Percentiles rank a stretch among this genome's conserved stretches.
Conservation (phyloP, 768 basidiomycete genomes). For the Boletus subcaerulescens region DNA sequence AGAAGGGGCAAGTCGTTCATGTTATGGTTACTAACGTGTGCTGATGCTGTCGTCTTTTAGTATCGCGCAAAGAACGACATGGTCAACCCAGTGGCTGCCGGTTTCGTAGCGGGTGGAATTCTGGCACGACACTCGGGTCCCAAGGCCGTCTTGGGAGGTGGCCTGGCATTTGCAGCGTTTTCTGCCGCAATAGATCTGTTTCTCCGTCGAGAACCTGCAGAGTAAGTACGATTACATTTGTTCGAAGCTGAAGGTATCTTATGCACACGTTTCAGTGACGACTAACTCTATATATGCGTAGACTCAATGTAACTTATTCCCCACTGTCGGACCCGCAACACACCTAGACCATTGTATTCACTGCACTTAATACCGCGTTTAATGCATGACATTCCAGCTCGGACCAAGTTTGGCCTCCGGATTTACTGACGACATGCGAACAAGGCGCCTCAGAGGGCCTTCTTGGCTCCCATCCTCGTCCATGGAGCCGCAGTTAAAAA, state of each 20-base stretch:
- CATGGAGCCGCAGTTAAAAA: too few species aligned
- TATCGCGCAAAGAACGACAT: conserved; percentile 97
- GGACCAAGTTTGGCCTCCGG: not conserved
- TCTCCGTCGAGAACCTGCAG: conserved; percentile 73
- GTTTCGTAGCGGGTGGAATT: conserved; percentile 85
- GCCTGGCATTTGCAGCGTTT: conserved; percentile 89
- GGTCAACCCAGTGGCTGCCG: conserved; percentile 83
- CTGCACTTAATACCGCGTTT: conserved; percentile 15
- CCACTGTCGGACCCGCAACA: conserved; percentile 3
- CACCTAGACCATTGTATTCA: conserved; percentile 18
- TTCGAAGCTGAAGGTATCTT: conserved; percentile 5
- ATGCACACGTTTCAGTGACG: conserved; percentile 34
- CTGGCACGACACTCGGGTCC: conserved; percentile 87
- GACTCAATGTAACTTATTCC: conserved; percentile 18
- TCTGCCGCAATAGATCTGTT: conserved; percentile 86
- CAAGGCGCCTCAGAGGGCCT: too few species aligned
- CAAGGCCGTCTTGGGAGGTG: conserved; percentile 83
- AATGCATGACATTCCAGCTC: conserved; percentile 15
- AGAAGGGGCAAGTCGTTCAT: conserved; percentile 71
- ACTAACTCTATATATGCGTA: conserved; percentile 24
- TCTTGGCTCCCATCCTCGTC: too few species aligned
- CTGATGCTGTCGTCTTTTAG: conserved; percentile 37
- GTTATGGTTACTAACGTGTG: not conserved
- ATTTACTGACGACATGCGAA: not conserved
- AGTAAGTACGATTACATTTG: conserved; percentile 44